Evolutionary conservation across 2,329 filamentous ascomycete genomes (phyloP).

Genomic region (Fusarium beomiforme): DNA sequence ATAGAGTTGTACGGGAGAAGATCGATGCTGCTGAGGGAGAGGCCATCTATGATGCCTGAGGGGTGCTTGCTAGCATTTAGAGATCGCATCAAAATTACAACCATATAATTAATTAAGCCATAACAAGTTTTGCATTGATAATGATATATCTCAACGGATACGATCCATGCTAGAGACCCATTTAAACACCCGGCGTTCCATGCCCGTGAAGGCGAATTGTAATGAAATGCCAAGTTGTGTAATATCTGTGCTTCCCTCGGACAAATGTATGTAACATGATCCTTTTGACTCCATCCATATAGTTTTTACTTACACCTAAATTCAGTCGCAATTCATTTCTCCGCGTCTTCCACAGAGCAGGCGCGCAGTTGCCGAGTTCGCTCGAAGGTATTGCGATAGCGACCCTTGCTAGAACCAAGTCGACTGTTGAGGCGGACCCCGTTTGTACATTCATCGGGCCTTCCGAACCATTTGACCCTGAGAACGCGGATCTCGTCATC

Average conservation of each 20-base stretch:
- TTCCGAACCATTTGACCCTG: conserved; percentile 21
- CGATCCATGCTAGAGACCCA: background rate
- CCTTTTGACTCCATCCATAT: background rate
- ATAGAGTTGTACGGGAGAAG: conserved; percentile 58
- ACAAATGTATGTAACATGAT: background rate
- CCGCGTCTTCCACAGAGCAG: background rate
- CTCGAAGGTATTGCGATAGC: conserved; percentile 39
- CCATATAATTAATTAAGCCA: background rate
- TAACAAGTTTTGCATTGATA: background rate
- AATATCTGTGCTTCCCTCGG: background rate
- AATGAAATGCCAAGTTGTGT: background rate
- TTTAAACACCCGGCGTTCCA: background rate
- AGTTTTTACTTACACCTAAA: background rate
- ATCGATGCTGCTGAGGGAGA: conserved; percentile 66
- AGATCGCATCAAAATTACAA: background rate
- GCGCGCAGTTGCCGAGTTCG: conserved; percentile 13
- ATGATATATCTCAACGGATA: background rate
- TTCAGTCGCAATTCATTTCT: background rate
- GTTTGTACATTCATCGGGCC: conserved; percentile 5
- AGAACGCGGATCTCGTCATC: conserved; percentile 39
- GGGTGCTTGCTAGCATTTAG: background rate
- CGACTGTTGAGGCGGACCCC: conserved; percentile 43
- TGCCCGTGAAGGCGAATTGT: background rate
- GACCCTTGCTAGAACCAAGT: conserved; percentile 31
- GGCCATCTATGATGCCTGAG: conserved; percentile 44